Evolutionary conservation across 2,329 filamentous ascomycete genomes (phyloP).

Genomic region (Colletotrichum horii): DNA sequence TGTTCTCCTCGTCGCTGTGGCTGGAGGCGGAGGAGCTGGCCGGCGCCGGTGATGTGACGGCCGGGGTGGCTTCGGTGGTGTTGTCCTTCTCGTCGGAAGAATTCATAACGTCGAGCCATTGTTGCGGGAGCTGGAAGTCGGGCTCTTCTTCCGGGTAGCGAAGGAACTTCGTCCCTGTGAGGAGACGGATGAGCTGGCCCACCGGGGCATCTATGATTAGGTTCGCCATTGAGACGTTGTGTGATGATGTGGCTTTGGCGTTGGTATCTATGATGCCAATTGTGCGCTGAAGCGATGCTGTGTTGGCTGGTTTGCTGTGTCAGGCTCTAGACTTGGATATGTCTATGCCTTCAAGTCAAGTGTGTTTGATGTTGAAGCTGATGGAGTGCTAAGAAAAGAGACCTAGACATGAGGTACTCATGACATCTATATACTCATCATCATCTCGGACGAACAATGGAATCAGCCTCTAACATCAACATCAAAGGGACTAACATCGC

Average conservation of each 20-base stretch:
- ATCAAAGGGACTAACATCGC: neutral
- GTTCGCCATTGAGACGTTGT: neutral
- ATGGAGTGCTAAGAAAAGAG: neutral
- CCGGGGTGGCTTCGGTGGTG: neutral
- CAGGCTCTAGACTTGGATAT: neutral
- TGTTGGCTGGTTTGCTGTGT: neutral
- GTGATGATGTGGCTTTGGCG: neutral
- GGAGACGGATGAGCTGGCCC: constrained; percentile 62
- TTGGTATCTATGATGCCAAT: neutral
- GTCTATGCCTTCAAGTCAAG: neutral
- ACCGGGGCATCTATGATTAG: constrained; percentile 61
- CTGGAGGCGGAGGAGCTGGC: constrained; percentile 11
- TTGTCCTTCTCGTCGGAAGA: constrained; percentile 24
- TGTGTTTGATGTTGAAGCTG: neutral
- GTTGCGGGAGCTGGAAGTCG: constrained; percentile 56
- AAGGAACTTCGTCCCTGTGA: constrained; percentile 56
- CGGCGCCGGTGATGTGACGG: neutral
- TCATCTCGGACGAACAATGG: neutral
- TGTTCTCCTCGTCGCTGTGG: constrained; percentile 4
- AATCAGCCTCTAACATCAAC: neutral
- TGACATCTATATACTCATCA: neutral
- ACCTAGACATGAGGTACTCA: neutral
- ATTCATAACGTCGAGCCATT: constrained; percentile 40
- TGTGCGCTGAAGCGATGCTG: neutral
- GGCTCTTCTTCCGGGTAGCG: constrained; percentile 65